These are phyloP conservation scores for Coemansia sp. DNA, from an alignment of 192 early-diverging fungal genomes.

Conservation along the genomic window DNA sequence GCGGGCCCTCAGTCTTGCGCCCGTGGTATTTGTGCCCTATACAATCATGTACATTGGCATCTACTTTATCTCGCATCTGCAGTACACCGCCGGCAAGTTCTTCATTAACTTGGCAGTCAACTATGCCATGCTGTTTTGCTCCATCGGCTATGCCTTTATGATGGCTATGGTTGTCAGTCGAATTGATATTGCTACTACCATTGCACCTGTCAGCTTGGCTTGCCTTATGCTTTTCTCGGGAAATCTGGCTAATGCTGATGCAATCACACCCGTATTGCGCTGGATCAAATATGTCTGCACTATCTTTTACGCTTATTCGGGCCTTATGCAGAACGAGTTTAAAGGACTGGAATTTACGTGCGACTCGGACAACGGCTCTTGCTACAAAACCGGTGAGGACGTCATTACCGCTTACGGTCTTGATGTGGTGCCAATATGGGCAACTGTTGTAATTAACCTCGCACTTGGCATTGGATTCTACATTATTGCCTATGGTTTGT, in stretches of 20 bases:
- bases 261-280: slow-evolving; percentile 37
- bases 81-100: slow-evolving; percentile 28
- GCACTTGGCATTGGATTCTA: slow-evolving; percentile 21
- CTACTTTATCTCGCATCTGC: slow-evolving; percentile 31
- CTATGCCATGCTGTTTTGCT: slow-evolving; percentile 19
- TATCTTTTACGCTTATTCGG: slow-evolving; percentile 36
- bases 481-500: slow-evolving; percentile 16
- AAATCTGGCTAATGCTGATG: slow-evolving; percentile 26
- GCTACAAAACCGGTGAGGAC: slow-evolving; percentile 26
- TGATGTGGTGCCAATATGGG: slow-evolving; percentile 22
- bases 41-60: slow-evolving; percentile 25
- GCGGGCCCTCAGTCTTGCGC: slow-evolving; percentile 54
- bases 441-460: slow-evolving; percentile 22
- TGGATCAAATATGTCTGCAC: slow-evolving; percentile 42
- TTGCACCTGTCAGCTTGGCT: slow-evolving; percentile 18
- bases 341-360: slow-evolving; percentile 17
- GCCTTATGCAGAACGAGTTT: slow-evolving; percentile 22
- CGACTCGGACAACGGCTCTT: neutral
- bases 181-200: slow-evolving; percentile 27
- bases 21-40: slow-evolving; percentile 24
- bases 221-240: slow-evolving; percentile 36
- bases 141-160: slow-evolving; percentile 26
- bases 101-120: slow-evolving; percentile 27
- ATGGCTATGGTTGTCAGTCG: slow-evolving; percentile 22
- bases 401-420: slow-evolving; percentile 27